Conservation (phyloP, 441 rosid genomes). For the Erodium moschatum region DNA sequence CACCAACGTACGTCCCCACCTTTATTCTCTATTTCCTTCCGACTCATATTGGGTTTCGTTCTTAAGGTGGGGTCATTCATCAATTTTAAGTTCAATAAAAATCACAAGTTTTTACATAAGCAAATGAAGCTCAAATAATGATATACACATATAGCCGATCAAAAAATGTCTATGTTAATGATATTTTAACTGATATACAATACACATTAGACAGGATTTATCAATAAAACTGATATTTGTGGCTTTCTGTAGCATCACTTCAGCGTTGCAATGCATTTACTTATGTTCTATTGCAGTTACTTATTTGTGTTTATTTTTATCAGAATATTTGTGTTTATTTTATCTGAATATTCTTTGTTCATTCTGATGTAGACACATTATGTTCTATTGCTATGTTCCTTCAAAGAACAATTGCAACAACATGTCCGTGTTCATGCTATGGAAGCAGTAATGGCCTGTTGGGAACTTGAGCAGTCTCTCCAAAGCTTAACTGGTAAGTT, state of each 20-base stretch:
- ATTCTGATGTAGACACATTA: constrained; percentile 65
- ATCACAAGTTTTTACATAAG: too few relatives aligned
- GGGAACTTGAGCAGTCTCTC: constrained; percentile 96
- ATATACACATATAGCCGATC: too few relatives aligned
- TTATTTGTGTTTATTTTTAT: too few relatives aligned
- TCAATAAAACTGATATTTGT: not conserved
- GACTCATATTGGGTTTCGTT: too few relatives aligned
- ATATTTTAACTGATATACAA: not conserved
- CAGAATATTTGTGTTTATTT: too few relatives aligned
- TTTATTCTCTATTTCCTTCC: too few relatives aligned
- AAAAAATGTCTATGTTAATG: too few relatives aligned
- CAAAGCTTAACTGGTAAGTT: constrained; percentile 83
- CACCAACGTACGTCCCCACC: too few relatives aligned
- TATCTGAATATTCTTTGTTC: not conserved
- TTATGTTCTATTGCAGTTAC: too few relatives aligned
- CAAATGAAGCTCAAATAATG: too few relatives aligned
- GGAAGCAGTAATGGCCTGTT: constrained; percentile 99
- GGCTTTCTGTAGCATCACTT: not conserved
- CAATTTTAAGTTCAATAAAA: too few relatives aligned
- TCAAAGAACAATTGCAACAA: constrained; percentile 96
- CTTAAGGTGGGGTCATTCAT: too few relatives aligned
- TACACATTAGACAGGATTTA: not conserved
- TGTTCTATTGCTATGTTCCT: constrained; percentile 83
- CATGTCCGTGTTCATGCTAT: constrained; percentile 99
- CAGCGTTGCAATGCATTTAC: not conserved